These are phyloP conservation scores for Leptographium radiaticola DNA, from an alignment of 2,329 filamentous ascomycete species.

Conservation along the genomic window DNA sequence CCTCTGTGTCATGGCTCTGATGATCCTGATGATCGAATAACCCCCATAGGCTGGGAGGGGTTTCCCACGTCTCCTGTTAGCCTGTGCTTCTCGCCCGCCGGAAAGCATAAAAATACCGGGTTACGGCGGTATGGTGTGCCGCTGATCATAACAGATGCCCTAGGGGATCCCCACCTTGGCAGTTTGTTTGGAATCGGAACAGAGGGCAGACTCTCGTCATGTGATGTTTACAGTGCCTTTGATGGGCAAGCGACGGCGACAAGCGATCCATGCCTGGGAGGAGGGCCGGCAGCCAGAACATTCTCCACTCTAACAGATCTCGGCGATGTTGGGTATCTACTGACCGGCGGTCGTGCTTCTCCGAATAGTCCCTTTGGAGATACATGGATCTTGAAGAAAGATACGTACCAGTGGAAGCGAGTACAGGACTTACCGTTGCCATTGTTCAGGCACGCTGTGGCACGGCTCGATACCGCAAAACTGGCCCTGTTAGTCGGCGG, in stretches of 20 bases:
- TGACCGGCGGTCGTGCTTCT: slow-evolving; percentile 69
- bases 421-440: slow-evolving; percentile 54
- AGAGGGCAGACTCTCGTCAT: slow-evolving; percentile 32
- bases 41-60: too few relatives aligned
- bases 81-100: neutral
- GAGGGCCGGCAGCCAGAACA: slow-evolving; percentile 40
- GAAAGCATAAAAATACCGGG: slow-evolving; percentile 22
- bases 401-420: slow-evolving; percentile 43
- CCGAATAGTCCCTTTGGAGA: slow-evolving; percentile 56
- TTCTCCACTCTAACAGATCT: slow-evolving; percentile 67
- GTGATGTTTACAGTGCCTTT: slow-evolving; percentile 31
- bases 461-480: slow-evolving; percentile 33
- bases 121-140: slow-evolving; percentile 48
- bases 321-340: slow-evolving; percentile 41
- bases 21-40: neutral
- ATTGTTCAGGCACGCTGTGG: slow-evolving; percentile 62
- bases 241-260: neutral
- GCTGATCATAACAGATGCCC: slow-evolving; percentile 24
- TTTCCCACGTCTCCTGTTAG: neutral
- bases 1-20: neutral
- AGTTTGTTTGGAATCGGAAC: slow-evolving; percentile 31
- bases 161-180: slow-evolving; percentile 30
- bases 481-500: slow-evolving; percentile 50
- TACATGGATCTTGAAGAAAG: slow-evolving; percentile 59
- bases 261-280: slow-evolving; percentile 12